phyloP scores from a whole-genome alignment of 2,329 filamentous ascomycete genomes.

The Pseudogymnoascus sp. region DNA sequence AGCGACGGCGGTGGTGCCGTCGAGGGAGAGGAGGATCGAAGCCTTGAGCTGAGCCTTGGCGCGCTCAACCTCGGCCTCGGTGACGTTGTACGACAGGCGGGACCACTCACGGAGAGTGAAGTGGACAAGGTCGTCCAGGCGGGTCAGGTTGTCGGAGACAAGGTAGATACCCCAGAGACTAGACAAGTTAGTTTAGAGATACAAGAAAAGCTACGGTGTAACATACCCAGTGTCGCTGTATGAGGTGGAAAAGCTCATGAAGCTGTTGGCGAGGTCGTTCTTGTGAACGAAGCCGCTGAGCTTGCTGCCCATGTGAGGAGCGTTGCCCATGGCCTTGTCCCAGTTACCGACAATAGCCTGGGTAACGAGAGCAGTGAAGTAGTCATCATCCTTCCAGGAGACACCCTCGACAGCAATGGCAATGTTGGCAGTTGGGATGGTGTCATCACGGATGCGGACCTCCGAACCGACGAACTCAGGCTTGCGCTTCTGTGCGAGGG shows the following conservation, averaged over 20 bases:
- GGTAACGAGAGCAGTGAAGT: slow-evolving; percentile 95
- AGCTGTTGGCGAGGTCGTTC: slow-evolving; percentile 95
- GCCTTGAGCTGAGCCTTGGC: slow-evolving; percentile 99
- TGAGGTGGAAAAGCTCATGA: slow-evolving; percentile 99
- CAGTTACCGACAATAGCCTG: slow-evolving; percentile 99
- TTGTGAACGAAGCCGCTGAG: slow-evolving; percentile 91
- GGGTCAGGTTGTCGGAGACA: slow-evolving; percentile 79
- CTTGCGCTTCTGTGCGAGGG: slow-evolving; percentile 62
- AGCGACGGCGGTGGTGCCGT: slow-evolving; percentile 92
- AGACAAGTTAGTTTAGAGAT: slow-evolving; percentile 30
- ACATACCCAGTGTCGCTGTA: slow-evolving; percentile 97
- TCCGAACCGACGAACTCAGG: slow-evolving; percentile 96
- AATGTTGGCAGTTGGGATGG: slow-evolving; percentile 91
- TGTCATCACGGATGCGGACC: slow-evolving; percentile 91
- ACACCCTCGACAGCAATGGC: slow-evolving; percentile 98
- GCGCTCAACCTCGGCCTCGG: slow-evolving; percentile 86
- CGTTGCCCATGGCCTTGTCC: slow-evolving; percentile 97
- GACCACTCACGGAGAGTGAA: slow-evolving; percentile 98
- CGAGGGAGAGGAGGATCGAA: slow-evolving; percentile 90
- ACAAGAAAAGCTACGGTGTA: neutral
- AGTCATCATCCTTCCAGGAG: slow-evolving; percentile 98
- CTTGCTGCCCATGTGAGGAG: slow-evolving; percentile 95
- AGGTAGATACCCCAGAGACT: slow-evolving; percentile 99
- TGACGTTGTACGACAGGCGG: slow-evolving; percentile 81
- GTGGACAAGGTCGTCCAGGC: slow-evolving; percentile 92